A percentile compares a stretch with the other conserved stretches of the same genome.
Evolutionary conservation across 2,329 filamentous ascomycete genomes (phyloP).

Genomic region (Sodiomyces alkalinus): DNA sequence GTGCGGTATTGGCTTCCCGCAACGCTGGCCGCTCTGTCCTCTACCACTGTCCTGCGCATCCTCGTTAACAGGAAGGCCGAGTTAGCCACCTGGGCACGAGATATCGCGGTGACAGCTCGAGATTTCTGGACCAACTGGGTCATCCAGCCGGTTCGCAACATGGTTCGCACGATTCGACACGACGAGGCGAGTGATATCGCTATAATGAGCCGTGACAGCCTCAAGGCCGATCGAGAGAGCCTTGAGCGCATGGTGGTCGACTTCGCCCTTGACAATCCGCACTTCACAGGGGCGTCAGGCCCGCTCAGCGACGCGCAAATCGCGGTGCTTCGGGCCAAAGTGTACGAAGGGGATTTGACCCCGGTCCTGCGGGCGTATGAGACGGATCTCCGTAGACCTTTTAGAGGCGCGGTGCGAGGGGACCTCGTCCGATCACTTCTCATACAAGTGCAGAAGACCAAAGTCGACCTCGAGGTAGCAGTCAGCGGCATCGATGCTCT

Average conservation of each 20-base stretch:
- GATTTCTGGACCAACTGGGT: constrained; percentile 98
- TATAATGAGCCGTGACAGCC: constrained; percentile 86
- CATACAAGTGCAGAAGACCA: constrained; percentile 97
- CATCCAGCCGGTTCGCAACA: constrained; percentile 64
- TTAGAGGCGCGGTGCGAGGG: constrained; percentile 68
- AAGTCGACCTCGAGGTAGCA: constrained; percentile 92
- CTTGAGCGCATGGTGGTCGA: constrained; percentile 97
- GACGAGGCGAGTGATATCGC: constrained; percentile 88
- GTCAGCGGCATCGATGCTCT: constrained; percentile 91
- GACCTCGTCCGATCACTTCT: constrained; percentile 81
- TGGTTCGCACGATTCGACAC: constrained; percentile 85
- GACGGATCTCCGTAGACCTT: constrained; percentile 66
- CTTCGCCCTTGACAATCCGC: constrained; percentile 73
- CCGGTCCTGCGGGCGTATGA: constrained; percentile 86
- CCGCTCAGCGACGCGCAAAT: constrained; percentile 55
- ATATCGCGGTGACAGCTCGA: constrained; percentile 61
- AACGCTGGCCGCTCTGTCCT: constrained; percentile 58
- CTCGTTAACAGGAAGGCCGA: constrained; percentile 60
- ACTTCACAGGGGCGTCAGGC: constrained; percentile 27
- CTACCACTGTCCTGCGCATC: constrained; percentile 72
- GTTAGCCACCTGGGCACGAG: constrained; percentile 63
- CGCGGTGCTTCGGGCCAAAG: constrained; percentile 58
- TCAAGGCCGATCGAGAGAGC: constrained; percentile 80
- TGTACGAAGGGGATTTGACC: constrained; percentile 84
- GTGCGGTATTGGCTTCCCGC: constrained; percentile 84